Base-by-base conservation (phyloP, 768 basidiomycete genomes). In the Exidia glandulosa region DNA sequence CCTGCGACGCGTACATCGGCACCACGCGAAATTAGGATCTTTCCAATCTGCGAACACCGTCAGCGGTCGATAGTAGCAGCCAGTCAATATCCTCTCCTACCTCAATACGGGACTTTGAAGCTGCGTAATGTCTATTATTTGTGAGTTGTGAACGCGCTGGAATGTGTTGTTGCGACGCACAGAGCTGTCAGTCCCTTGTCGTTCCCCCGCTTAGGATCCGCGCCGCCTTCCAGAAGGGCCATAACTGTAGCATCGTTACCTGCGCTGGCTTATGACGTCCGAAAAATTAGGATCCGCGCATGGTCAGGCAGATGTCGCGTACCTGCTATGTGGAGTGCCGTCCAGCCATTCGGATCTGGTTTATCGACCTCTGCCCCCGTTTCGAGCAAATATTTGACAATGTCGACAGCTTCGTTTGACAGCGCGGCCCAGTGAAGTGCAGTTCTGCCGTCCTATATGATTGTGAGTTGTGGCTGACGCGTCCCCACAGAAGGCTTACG, bases 341-440 rank as follows among this genome's bases (percentile, higher is more conserved):
- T 83, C 90, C 90, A 93, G 52, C 87, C 83, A 63, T 78, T 77
- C 59, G 69, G 77, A 71, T 92, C 90, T 23, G 72, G 68, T 65
- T 79, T 79, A 71, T 87, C 80, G 45, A 89, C 79, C 62, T 88
- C 84, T 29, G 85, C 85, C 61, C 81, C 77, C 65, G 83, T 81
- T 71, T 84, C 85, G 60, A 91, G 75, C 64, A 93, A 76, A 70
- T 82, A 87, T 58, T 80, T 76, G 31, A 69, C 78, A 62, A 89
- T 83, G 59, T 88, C 87, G 59, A 81, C 69, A 41, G 85, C 79
- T 57, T 88, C 89, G 7, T 57, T 36, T 23, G 82, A 82, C 12
- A 85, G 85, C 13, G 89, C 83, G 60, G 89, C 87, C 88, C 89
- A 91, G 66, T 93, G 90, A n/a, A 93, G 72, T 9, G 90, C 81